Base-by-base conservation (phyloP, 352 stramenopile genomes). In the Plasmopara halstedii region DNA sequence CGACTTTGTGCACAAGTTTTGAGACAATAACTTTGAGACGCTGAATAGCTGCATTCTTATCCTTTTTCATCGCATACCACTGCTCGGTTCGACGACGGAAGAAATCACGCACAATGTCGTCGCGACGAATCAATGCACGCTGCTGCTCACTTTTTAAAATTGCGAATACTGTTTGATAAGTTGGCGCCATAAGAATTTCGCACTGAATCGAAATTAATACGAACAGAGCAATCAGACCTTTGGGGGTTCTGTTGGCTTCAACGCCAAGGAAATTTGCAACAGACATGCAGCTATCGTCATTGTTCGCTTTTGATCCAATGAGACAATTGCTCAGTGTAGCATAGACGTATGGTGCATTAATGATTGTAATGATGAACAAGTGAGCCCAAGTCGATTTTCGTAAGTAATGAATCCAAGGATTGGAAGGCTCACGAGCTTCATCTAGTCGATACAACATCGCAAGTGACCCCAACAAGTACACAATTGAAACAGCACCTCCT, bases 21-120 rank as follows among this genome's bases (percentile, higher is more conserved):
- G 78, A 90, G 4, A 94, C 83, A 43, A 92, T 92, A 5, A 91
- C 75, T 41, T 91, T 92, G 9, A 94, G 69, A 1, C 81, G 74
- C 46, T 88, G 73, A 42, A 94, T 77, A 0, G 76, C 81, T 9
- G 76, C 67, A 41, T 79, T 85, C 47, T 94, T 94, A 25, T 91
- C 78, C 32, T 83, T 84, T 52, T 94, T 94, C 32, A 94, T 63
- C 3, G 52, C 47, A 45, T 84, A 80, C 80, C 82, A 94, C 45
- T 78, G 70, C 14, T 69, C 70, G 4, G 78, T 89, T 31, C 80
- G 77, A 13, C 62, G 52, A 11, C 69, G 68, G 56, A 84, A 88
- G 33, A 83, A 86, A 13, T 67, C 62, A 0, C 73, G 67, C 6
- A 85, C 50, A 11, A 87, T 84, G 36, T 83, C 78, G 23, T 84